phyloP scores from a whole-genome alignment of 108 stramenopile species.

The Cylindrotheca fusiformis region DNA sequence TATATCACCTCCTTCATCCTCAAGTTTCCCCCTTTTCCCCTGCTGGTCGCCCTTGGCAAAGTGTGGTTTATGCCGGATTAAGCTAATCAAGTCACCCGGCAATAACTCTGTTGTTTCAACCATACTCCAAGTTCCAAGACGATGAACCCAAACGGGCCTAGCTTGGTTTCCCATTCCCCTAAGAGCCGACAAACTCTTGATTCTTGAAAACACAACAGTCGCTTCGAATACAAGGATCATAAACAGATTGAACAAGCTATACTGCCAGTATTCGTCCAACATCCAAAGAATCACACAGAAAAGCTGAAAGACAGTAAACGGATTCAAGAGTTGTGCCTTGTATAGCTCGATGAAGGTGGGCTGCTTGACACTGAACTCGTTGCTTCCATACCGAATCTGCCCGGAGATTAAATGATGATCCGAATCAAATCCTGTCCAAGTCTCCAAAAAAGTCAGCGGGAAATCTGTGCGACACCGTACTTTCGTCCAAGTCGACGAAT shows the following conservation, averaged over 20 bases:
- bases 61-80: slow-evolving; percentile 63
- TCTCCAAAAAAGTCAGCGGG: slow-evolving; percentile 58
- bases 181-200: slow-evolving; percentile 65
- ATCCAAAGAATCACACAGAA: slow-evolving; percentile 92
- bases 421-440: slow-evolving; percentile 72
- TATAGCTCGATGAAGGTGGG: slow-evolving; percentile 93
- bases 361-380: slow-evolving; percentile 81
- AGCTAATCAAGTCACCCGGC: slow-evolving; percentile 93
- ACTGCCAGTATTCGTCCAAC: slow-evolving; percentile 92
- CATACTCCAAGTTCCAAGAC: slow-evolving; percentile 63
- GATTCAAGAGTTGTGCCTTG: slow-evolving; percentile 89
- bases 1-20: slow-evolving; percentile 82
- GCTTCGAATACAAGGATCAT: slow-evolving; percentile 94
- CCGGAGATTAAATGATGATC: slow-evolving; percentile 59
- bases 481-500: slow-evolving; percentile 65
- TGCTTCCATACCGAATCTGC: slow-evolving; percentile 86
- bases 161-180: slow-evolving; percentile 78
- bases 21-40: slow-evolving; percentile 20
- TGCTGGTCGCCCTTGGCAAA: slow-evolving; percentile 26
- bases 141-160: slow-evolving; percentile 74
- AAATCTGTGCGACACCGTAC: slow-evolving; percentile 85
- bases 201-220: slow-evolving; percentile 87
- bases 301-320: slow-evolving; percentile 93
- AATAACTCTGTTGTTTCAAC: slow-evolving; percentile 75
- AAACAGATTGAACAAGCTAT: slow-evolving; percentile 86